Evolutionary conservation across 1,139 yeast genomes (phyloP).

Genomic region (Diutina pseudorugosa): DNA sequence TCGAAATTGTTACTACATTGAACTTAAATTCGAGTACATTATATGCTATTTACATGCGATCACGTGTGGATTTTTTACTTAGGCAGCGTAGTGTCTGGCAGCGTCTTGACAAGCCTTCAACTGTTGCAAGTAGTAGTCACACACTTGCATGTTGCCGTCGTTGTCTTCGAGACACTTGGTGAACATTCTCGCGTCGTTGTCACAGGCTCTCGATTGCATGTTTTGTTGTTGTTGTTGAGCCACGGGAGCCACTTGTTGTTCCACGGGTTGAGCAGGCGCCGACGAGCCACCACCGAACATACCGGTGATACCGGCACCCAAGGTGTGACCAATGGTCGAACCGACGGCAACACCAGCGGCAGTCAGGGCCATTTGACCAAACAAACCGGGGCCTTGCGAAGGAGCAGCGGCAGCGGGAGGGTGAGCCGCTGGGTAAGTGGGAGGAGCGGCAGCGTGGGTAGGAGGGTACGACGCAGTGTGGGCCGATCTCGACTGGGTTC

Average conservation of each 20-base stretch:
- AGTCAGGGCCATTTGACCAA: conserved; percentile 95
- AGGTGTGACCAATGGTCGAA: conserved; percentile 89
- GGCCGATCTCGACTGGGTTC: conserved; percentile 59
- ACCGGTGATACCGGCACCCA: conserved; percentile 87
- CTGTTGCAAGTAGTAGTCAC: conserved; percentile 94
- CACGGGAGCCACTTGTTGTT: conserved; percentile 27
- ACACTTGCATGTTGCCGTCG: conserved; percentile 89
- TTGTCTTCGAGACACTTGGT: conserved; percentile 92
- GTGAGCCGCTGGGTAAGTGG: conserved; percentile 22
- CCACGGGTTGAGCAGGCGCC: conserved; percentile 39
- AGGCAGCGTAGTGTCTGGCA: conserved; percentile 53
- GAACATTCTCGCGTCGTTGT: conserved; percentile 85
- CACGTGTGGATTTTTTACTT: neutral
- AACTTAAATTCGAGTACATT: neutral
- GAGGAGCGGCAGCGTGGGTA: conserved; percentile 21
- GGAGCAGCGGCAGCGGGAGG: conserved; percentile 11
- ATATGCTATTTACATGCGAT: neutral
- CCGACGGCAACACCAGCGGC: conserved; percentile 99
- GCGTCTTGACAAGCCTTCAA: conserved; percentile 97
- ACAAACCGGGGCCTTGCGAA: conserved; percentile 66
- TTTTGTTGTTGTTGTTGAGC: conserved; percentile 29
- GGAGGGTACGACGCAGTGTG: conserved; percentile 62
- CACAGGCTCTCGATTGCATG: conserved; percentile 57
- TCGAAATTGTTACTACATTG: no score
- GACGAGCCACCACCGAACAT: conserved; percentile 77